Conservation (phyloP, 1,284 basidiomycete genomes). For the Boletus sp. region DNA sequence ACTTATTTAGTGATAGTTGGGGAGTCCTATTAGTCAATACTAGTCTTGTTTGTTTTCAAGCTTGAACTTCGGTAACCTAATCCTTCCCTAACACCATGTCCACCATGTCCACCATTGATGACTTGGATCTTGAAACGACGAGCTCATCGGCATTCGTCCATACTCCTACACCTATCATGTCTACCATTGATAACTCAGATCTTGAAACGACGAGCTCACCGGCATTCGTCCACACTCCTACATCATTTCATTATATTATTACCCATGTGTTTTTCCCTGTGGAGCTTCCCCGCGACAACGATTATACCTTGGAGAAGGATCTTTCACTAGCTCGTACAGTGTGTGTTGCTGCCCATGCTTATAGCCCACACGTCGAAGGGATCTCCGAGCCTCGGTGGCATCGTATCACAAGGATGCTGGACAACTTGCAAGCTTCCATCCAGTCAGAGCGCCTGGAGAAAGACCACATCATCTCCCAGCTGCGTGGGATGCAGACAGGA, state of each 20-base stretch:
- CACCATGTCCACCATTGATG: too few species aligned
- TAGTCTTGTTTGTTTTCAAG: too few species aligned
- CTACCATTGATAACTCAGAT: too few species aligned
- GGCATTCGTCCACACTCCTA: too few species aligned
- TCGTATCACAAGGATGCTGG: constrained; percentile 14
- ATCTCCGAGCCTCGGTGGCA: constrained; percentile 11
- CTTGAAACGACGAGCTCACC: too few species aligned
- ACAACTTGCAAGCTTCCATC: constrained; percentile 12
- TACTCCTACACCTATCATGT: too few species aligned
- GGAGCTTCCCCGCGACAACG: constrained; percentile 1
- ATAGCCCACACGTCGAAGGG: neutral
- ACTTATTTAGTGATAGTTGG: too few species aligned
- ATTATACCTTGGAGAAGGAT: constrained; percentile 13
- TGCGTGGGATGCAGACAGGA: constrained; percentile 12
- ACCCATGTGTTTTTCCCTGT: neutral
- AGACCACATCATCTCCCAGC: constrained; percentile 6
- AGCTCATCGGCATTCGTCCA: too few species aligned
- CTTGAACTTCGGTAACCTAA: too few species aligned
- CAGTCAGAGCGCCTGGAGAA: constrained; percentile 5
- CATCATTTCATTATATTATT: neutral
- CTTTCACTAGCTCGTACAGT: constrained; percentile 7
- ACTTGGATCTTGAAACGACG: too few species aligned
- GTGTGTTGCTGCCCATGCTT: neutral
- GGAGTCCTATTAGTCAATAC: too few species aligned
- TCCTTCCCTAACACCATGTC: too few species aligned